Evolutionary conservation across 2,329 filamentous ascomycete species (phyloP).

Genomic region (Dothidotthia symphoricarpi): DNA sequence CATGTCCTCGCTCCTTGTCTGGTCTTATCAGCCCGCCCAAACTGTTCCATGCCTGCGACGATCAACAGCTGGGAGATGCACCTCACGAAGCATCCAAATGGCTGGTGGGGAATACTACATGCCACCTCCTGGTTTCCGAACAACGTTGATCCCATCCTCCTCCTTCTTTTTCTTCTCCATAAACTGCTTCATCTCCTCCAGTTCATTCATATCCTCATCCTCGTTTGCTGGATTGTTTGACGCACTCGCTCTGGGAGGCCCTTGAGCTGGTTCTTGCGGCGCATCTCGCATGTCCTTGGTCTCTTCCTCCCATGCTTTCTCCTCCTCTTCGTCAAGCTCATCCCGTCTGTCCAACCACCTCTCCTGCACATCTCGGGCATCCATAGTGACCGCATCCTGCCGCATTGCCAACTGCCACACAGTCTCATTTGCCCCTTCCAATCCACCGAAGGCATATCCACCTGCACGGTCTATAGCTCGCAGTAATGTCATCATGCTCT

Average conservation of each 20-base stretch:
- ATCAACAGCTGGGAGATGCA: too few relatives aligned
- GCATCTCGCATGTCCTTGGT: slow-evolving; percentile 49
- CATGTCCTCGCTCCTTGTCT: too few relatives aligned
- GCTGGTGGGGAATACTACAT: too few relatives aligned
- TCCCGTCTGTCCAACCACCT: slow-evolving; percentile 91
- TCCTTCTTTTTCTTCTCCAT: slow-evolving; percentile 31
- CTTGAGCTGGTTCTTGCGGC: slow-evolving; percentile 10
- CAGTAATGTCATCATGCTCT: slow-evolving; percentile 90
- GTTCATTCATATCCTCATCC: slow-evolving; percentile 38
- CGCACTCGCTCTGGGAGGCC: slow-evolving; percentile 8
- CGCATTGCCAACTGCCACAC: slow-evolving; percentile 98
- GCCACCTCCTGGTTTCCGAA: slow-evolving; percentile 51
- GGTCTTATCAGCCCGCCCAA: too few relatives aligned
- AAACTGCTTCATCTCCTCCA: slow-evolving; percentile 42
- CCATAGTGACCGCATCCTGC: slow-evolving; percentile 66
- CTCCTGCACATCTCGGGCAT: slow-evolving; percentile 88
- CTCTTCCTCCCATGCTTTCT: slow-evolving; percentile 72
- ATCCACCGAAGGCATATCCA: slow-evolving; percentile 87
- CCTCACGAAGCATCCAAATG: too few relatives aligned
- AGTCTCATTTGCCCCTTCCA: slow-evolving; percentile 89
- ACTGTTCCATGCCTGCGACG: too few relatives aligned
- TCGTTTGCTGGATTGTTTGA: slow-evolving; percentile 13
- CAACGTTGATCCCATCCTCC: slow-evolving; percentile 70
- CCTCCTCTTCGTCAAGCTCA: slow-evolving; percentile 78
- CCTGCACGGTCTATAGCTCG: slow-evolving; percentile 87